Evolutionary conservation across 2,329 filamentous ascomycete genomes (phyloP).

Genomic region (Plectosphaerella plurivora): DNA sequence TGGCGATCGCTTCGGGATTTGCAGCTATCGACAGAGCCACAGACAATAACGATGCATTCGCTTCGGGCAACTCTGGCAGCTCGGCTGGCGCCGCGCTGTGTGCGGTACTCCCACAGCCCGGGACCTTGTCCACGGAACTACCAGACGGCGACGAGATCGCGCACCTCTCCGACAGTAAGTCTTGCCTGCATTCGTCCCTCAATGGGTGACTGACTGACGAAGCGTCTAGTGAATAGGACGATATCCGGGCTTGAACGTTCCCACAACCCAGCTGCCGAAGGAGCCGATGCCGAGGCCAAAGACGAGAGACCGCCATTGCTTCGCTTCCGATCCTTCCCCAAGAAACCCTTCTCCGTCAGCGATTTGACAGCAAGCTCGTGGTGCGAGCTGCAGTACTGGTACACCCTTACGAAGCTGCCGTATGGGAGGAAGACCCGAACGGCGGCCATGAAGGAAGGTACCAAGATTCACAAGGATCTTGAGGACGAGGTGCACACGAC

Average conservation of each 20-base stretch:
- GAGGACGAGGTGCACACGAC: slow-evolving; percentile 82
- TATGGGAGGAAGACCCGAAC: slow-evolving; percentile 73
- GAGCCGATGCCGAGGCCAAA: slow-evolving; percentile 12
- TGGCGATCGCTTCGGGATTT: background rate
- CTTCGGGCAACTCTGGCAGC: background rate
- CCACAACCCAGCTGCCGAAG: slow-evolving; percentile 9
- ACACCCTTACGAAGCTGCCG: slow-evolving; percentile 68
- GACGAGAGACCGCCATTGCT: slow-evolving; percentile 58
- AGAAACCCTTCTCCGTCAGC: slow-evolving; percentile 78
- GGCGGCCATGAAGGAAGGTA: slow-evolving; percentile 78
- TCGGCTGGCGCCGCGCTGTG: background rate
- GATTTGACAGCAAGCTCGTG: slow-evolving; percentile 86
- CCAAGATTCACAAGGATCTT: slow-evolving; percentile 72
- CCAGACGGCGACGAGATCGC: slow-evolving; percentile 20
- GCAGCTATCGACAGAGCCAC: background rate
- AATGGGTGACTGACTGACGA: slow-evolving; percentile 51
- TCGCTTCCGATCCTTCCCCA: slow-evolving; percentile 72
- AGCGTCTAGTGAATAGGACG: slow-evolving; percentile 58
- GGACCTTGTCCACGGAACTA: slow-evolving; percentile 9
- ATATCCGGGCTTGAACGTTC: slow-evolving; percentile 20
- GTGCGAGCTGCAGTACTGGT: slow-evolving; percentile 95
- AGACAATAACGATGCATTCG: slow-evolving; percentile 1
- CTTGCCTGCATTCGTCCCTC: background rate
- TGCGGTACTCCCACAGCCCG: background rate
- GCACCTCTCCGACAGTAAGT: slow-evolving; percentile 51